Evolutionary conservation across 2,329 filamentous ascomycete genomes (phyloP).

Genomic region (Trichoderma pleuroti): DNA sequence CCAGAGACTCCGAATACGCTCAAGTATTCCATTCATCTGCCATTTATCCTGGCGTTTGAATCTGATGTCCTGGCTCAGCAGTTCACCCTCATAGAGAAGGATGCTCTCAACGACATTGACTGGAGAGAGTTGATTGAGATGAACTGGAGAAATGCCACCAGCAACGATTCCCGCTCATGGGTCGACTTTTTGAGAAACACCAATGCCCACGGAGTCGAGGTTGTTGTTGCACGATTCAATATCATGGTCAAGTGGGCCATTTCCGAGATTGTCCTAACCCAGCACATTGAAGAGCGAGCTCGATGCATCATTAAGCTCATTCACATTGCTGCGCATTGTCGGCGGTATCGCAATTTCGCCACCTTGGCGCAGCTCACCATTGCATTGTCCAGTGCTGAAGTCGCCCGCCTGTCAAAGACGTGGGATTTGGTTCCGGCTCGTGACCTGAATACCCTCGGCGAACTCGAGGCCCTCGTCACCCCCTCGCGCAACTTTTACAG

Average conservation of each 20-base stretch:
- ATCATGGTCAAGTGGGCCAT: constrained; percentile 85
- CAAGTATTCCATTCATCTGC: constrained; percentile 60
- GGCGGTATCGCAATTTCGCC: constrained; percentile 75
- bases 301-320: constrained; percentile 77
- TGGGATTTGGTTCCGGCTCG: constrained; percentile 66
- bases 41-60: constrained; percentile 78
- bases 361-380: constrained; percentile 79
- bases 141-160: constrained; percentile 70
- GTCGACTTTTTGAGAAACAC: constrained; percentile 73
- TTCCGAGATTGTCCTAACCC: constrained; percentile 74
- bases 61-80: constrained; percentile 76
- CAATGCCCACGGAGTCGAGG: constrained; percentile 72
- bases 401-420: constrained; percentile 63
- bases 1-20: constrained; percentile 30
- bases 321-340: constrained; percentile 74
- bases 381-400: constrained; percentile 69
- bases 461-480: constrained; percentile 70
- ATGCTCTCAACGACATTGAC: constrained; percentile 80
- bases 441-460: constrained; percentile 63
- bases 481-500: constrained; percentile 75
- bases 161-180: constrained; percentile 69
- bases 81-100: constrained; percentile 81
- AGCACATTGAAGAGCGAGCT: constrained; percentile 67
- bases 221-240: constrained; percentile 83
- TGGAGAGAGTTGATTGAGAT: constrained; percentile 85